These are phyloP conservation scores for Alopecurus myosuroides DNA, from an alignment of 176 grass and related monocot genomes.

Conservation along the genomic window DNA sequence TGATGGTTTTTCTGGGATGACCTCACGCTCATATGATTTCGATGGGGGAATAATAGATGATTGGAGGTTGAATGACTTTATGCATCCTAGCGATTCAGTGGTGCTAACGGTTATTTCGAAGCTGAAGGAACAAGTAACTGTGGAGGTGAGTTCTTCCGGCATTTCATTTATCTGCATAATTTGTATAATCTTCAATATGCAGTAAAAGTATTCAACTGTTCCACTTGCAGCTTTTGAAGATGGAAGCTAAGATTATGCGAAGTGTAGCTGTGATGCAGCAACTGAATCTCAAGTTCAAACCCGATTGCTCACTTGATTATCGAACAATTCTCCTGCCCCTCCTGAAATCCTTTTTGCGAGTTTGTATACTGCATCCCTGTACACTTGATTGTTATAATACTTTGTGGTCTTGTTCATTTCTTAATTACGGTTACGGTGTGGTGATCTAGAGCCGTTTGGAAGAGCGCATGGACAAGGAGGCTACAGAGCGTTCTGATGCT, in stretches of 20 bases:
- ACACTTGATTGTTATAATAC: constrained; percentile 6
- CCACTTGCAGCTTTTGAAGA: constrained; percentile 70
- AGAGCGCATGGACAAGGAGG: constrained; percentile 83
- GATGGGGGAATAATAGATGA: constrained; percentile 60
- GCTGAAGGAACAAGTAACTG: constrained; percentile 52
- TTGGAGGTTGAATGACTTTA: constrained; percentile 58
- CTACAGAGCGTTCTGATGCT: constrained; percentile 90
- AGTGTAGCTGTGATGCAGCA: constrained; percentile 45
- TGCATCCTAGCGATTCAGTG: constrained; percentile 51
- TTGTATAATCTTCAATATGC: constrained; percentile 4
- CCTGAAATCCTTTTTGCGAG: constrained; percentile 66
- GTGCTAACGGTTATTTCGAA: constrained; percentile 42
- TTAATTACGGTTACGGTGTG: constrained; percentile 28
- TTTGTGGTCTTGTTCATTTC: constrained; percentile 22
- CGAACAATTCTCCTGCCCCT: constrained; percentile 62
- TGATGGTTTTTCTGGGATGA: constrained; percentile 47
- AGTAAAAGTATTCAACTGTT: constrained; percentile 17
- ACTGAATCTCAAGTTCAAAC: constrained; percentile 69
- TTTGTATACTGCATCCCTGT: constrained; percentile 32
- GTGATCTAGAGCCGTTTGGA: constrained; percentile 65
- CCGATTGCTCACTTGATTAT: constrained; percentile 65
- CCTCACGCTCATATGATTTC: constrained; percentile 43
- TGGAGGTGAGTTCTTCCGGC: constrained; percentile 47
- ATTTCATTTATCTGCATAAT: not conserved
- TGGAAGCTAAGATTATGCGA: constrained; percentile 81